A percentile compares a stretch with the other conserved stretches of the same genome.
These are phyloP conservation scores for Jatropha multifida DNA, from an alignment of 441 rosid species.

Conservation along the genomic window DNA sequence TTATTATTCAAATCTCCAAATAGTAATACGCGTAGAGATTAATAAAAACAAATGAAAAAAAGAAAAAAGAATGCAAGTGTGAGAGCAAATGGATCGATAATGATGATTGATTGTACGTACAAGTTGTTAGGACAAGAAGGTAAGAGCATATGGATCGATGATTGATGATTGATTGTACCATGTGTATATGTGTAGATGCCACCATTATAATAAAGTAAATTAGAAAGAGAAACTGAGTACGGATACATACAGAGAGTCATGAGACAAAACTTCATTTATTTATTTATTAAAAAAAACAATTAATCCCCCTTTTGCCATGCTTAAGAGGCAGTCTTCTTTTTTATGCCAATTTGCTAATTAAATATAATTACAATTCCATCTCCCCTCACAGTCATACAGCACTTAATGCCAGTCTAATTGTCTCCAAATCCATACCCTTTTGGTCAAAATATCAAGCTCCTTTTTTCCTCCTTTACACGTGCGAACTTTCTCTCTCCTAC, in stretches of 20 bases:
- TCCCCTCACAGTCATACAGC: not conserved
- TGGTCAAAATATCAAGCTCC: not conserved
- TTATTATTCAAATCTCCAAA: too few relatives aligned
- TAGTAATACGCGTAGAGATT: too few relatives aligned
- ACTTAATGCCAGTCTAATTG: conserved; percentile 11
- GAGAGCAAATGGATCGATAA: not conserved
- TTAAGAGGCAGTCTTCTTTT: conserved; percentile 7
- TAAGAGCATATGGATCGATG: not conserved
- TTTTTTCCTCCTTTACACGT: conserved; percentile 27
- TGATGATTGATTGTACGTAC: not conserved
- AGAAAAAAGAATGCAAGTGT: too few relatives aligned
- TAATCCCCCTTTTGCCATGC: conserved; percentile 11
- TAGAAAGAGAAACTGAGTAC: conserved; percentile 1
- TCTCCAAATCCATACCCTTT: not conserved
- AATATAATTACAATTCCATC: not conserved
- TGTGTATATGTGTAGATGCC: not conserved
- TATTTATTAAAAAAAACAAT: too few relatives aligned
- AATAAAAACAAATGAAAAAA: not conserved
- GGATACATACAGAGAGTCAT: not conserved
- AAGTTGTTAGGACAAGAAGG: not conserved
- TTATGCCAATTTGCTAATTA: conserved; percentile 6
- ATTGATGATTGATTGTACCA: too few relatives aligned
- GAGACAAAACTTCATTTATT: not conserved
- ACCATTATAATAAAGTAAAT: not conserved
- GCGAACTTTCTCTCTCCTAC: conserved; percentile 14